Percentiles rank a stretch among this genome's conserved stretches.
These are phyloP conservation scores for Aspergillus funiculosus DNA, from an alignment of 495 filamentous ascomycete genomes.

Conservation along the genomic window DNA sequence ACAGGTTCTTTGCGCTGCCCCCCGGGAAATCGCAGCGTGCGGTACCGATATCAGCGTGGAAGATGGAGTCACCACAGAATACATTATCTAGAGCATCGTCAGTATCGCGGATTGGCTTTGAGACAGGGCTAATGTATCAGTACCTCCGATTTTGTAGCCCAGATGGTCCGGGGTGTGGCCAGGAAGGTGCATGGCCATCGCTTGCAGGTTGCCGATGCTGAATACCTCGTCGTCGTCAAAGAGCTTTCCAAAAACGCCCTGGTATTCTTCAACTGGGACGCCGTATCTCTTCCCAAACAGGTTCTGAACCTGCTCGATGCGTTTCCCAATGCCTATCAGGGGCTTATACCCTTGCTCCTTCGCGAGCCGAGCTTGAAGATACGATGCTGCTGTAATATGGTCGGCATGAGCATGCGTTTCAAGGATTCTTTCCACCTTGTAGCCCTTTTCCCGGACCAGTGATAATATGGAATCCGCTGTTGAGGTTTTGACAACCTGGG, in stretches of 20 bases:
- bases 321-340: conserved; percentile 49
- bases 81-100: conserved; percentile 37
- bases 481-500: conserved; percentile 38
- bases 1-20: conserved; percentile 44
- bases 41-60: conserved; percentile 53
- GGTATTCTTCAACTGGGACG: conserved; percentile 34
- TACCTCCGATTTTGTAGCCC: conserved; percentile 52
- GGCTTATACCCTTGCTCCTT: conserved; percentile 19
- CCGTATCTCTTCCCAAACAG: conserved; percentile 46
- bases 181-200: conserved; percentile 48
- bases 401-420: conserved; percentile 61
- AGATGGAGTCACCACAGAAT: conserved; percentile 58
- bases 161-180: conserved; percentile 60
- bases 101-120: no score
- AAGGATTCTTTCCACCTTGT: conserved; percentile 44
- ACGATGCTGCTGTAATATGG: conserved; percentile 53
- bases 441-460: conserved; percentile 37
- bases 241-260: conserved; percentile 45
- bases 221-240: conserved; percentile 52
- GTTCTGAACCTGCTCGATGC: conserved; percentile 48
- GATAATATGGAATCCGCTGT: conserved; percentile 46
- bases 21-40: conserved; percentile 58
- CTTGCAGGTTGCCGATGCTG: conserved; percentile 42
- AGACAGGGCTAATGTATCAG: not conserved
- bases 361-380: conserved; percentile 44